These are phyloP conservation scores for Coemansia sp. DNA, from an alignment of 192 early-diverging fungal species.

Conservation along the genomic window DNA sequence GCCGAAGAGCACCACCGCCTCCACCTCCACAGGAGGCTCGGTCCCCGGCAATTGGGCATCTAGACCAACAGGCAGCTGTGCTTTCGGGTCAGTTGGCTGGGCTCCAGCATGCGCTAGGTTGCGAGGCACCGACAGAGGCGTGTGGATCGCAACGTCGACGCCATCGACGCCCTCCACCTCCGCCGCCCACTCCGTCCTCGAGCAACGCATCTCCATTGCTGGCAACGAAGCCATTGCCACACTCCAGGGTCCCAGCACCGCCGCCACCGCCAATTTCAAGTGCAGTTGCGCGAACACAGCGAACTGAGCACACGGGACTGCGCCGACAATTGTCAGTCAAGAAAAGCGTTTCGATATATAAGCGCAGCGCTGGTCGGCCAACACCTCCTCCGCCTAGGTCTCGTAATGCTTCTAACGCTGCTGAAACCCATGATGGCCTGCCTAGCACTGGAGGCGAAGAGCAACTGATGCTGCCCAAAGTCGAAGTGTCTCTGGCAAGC, in stretches of 20 bases:
- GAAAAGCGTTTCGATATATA: constrained; percentile 52
- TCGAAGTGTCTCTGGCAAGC: not conserved
- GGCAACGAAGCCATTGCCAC: not conserved
- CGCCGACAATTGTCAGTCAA: constrained; percentile 55
- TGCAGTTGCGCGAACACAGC: constrained; percentile 6
- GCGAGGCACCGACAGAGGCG: constrained; percentile 7
- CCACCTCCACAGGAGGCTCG: constrained; percentile 13
- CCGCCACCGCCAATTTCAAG: constrained; percentile 20
- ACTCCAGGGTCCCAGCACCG: constrained; percentile 24
- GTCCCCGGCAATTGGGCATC: not conserved
- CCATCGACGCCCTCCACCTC: constrained; percentile 10
- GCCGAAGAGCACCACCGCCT: constrained; percentile 44
- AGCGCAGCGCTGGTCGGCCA: constrained; percentile 27
- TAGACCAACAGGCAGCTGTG: not conserved
- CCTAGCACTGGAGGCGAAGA: not conserved
- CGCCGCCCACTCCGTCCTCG: constrained; percentile 29
- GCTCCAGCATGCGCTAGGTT: constrained; percentile 1
- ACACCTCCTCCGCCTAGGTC: constrained; percentile 34
- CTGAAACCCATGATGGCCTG: not conserved
- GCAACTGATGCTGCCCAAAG: not conserved
- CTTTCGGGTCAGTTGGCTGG: not conserved
- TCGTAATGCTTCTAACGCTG: not conserved
- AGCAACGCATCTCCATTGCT: not conserved
- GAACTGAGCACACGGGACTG: constrained; percentile 40
- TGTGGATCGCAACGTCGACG: not conserved